phyloP scores from a whole-genome alignment of 202 grass and related monocot species.

The Zizania palustris region DNA sequence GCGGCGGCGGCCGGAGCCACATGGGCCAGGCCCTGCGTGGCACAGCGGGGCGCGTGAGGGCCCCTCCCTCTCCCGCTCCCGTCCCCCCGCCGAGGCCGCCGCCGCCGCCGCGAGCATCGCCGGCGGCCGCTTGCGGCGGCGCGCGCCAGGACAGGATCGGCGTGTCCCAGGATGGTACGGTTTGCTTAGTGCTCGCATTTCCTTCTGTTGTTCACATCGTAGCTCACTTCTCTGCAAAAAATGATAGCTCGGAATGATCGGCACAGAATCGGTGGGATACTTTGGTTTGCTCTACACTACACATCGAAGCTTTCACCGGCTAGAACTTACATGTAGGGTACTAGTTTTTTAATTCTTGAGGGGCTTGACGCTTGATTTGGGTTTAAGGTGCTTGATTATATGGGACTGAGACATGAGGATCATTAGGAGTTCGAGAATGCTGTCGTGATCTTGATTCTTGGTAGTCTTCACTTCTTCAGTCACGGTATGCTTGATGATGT shows the following conservation, averaged over 20 bases:
- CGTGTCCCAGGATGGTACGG: constrained; percentile 49
- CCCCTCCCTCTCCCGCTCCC: too few relatives aligned
- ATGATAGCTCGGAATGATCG: neutral
- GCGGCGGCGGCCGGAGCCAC: too few relatives aligned
- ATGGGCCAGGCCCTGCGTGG: too few relatives aligned
- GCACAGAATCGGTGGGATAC: neutral
- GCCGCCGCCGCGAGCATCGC: constrained; percentile 23
- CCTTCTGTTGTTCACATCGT: neutral
- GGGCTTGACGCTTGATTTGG: neutral
- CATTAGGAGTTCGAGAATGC: neutral
- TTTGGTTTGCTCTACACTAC: neutral
- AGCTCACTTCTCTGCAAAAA: neutral
- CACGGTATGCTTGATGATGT: neutral
- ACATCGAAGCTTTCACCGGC: neutral
- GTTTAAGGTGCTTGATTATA: neutral
- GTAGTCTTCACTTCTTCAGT: neutral
- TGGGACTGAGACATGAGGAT: neutral
- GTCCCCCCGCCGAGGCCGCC: too few relatives aligned
- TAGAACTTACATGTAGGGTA: neutral
- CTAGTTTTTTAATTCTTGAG: neutral
- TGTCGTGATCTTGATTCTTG: neutral
- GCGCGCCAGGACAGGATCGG: constrained; percentile 48
- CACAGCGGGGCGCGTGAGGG: too few relatives aligned
- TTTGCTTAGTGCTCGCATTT: neutral
- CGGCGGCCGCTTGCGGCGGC: constrained; percentile 18